Percentiles rank a stretch among this genome's conserved stretches.
phyloP scores from a whole-genome alignment of 2,329 filamentous ascomycete genomes.

The Pseudogymnoascus sp. region DNA sequence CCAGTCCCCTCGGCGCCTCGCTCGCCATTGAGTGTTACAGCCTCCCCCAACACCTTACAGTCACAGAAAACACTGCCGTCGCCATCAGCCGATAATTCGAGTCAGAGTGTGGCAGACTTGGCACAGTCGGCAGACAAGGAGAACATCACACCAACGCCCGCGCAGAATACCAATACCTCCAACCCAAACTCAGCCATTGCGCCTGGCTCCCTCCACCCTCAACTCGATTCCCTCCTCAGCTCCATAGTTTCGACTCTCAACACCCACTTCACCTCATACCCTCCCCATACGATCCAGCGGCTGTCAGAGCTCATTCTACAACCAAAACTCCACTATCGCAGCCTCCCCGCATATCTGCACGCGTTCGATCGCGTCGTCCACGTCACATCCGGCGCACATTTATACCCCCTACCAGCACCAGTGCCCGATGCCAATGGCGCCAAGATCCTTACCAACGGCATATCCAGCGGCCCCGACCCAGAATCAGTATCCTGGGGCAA shows the following conservation, averaged over 20 bases:
- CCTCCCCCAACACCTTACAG: conserved; percentile 59
- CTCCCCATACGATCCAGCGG: conserved; percentile 88
- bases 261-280: conserved; percentile 60
- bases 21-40: conserved; percentile 41
- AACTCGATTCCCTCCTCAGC: conserved; percentile 53
- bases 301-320: conserved; percentile 76
- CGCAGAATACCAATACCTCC: conserved; percentile 28
- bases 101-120: conserved; percentile 15
- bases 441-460: conserved; percentile 52
- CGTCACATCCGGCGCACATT: conserved; percentile 72
- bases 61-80: conserved; percentile 52
- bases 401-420: conserved; percentile 73
- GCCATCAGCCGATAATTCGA: conserved; percentile 32
- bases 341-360: conserved; percentile 76
- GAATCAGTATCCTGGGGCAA: conserved; percentile 41
- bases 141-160: conserved; percentile 45
- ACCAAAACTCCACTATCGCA: conserved; percentile 72
- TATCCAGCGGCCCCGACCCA: conserved; percentile 31
- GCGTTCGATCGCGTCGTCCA: conserved; percentile 85
- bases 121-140: conserved; percentile 59
- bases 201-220: conserved; percentile 49
- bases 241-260: conserved; percentile 55
- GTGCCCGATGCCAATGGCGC: conserved; percentile 50
- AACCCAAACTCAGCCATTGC: background rate
- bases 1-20: conserved; percentile 48